phyloP scores from a whole-genome alignment of 306 rosid genomes.

The Quercus engelmannii region DNA sequence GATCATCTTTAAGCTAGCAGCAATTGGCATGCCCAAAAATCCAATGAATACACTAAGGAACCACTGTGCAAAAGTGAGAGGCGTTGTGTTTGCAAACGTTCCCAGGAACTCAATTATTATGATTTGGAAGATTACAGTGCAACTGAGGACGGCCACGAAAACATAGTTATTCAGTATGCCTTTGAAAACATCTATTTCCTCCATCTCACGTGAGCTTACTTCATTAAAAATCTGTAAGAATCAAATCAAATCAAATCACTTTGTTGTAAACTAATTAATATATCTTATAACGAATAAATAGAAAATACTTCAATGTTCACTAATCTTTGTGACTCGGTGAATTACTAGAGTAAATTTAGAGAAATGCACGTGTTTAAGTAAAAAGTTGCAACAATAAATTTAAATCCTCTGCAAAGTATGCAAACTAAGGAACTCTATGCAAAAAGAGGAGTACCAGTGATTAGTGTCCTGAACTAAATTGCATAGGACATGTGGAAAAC shows the following conservation, averaged over 20 bases:
- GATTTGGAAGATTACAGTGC: constrained; percentile 76
- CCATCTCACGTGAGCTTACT: constrained; percentile 98
- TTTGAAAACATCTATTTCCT: constrained; percentile 66
- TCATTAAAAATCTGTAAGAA: constrained; percentile 81
- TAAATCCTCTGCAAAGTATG: neutral
- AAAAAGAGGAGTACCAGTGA: neutral
- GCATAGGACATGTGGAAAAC: no score
- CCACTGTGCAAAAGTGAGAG: constrained; percentile 72
- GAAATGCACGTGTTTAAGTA: neutral
- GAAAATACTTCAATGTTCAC: neutral
- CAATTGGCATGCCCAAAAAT: constrained; percentile 84
- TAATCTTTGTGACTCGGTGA: neutral
- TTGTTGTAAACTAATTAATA: constrained; percentile 1
- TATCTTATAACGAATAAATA: neutral
- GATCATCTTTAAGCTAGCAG: constrained; percentile 68
- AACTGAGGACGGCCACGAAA: constrained; percentile 59
- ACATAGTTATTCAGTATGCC: constrained; percentile 80
- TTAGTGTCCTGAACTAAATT: no score
- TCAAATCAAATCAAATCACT: constrained; percentile 11
- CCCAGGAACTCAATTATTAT: constrained; percentile 83
- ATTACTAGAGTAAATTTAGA: neutral
- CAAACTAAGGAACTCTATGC: neutral
- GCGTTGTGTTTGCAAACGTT: constrained; percentile 85
- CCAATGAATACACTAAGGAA: constrained; percentile 55
- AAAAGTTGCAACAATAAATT: neutral